Evolutionary conservation across 2,329 filamentous ascomycete genomes (phyloP).

Genomic region (Colletotrichum tofieldiae): DNA sequence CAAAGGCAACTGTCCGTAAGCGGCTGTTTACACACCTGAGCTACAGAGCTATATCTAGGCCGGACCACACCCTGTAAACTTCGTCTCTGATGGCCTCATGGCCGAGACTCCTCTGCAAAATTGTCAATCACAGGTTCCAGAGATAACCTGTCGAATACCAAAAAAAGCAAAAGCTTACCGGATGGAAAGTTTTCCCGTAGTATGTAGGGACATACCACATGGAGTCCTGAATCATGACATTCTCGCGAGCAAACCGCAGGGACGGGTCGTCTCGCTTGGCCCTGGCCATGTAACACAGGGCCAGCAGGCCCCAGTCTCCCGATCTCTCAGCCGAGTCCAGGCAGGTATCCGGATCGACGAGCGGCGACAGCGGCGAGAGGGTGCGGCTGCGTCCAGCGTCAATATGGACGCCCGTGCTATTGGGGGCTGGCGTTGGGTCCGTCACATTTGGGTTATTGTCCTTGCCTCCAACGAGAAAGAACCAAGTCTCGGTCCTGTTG

Average conservation of each 20-base stretch:
- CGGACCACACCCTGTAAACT: conserved; percentile 39
- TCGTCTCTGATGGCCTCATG: conserved; percentile 44
- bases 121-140: conserved; percentile 28
- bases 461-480: conserved; percentile 62
- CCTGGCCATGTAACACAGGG: conserved; percentile 62
- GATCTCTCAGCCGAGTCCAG: conserved; percentile 52
- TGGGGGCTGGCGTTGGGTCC: conserved; percentile 41
- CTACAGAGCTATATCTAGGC: neutral
- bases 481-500: conserved; percentile 61
- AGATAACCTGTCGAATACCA: neutral
- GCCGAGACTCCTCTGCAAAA: conserved; percentile 36
- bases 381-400: conserved; percentile 35
- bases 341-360: conserved; percentile 57
- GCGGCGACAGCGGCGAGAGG: conserved; percentile 50
- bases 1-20: neutral
- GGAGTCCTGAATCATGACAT: conserved; percentile 50
- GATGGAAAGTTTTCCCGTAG: conserved; percentile 64
- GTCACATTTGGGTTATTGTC: conserved; percentile 52
- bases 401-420: conserved; percentile 36
- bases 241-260: conserved; percentile 50
- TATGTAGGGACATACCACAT: conserved; percentile 66
- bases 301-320: conserved; percentile 61
- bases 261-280: conserved; percentile 54
- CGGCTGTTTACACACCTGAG: neutral
- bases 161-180: conserved; percentile 48